These are phyloP conservation scores for Blastocystis sp. DNA, from an alignment of 352 stramenopile genomes.

Conservation along the genomic window DNA sequence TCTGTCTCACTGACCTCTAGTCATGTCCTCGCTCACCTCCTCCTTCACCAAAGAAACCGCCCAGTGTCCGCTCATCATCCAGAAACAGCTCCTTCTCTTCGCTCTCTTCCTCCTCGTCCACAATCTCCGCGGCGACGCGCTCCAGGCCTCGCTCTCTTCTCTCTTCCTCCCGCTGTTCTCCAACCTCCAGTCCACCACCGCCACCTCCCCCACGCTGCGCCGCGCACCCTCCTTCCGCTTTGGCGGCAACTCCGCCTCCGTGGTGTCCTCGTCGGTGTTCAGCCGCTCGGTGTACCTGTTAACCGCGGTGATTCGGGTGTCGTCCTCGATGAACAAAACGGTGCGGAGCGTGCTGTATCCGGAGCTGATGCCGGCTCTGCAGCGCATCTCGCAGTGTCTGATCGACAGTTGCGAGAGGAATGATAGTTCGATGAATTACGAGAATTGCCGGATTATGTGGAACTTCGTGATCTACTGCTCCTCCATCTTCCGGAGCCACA, in stretches of 20 bases:
- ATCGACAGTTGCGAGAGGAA: constrained; percentile 14
- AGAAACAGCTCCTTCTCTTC: constrained; percentile 59
- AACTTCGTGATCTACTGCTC: constrained; percentile 31
- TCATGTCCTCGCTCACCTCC: constrained; percentile 3
- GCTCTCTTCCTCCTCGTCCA: constrained; percentile 43
- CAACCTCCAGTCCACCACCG: neutral
- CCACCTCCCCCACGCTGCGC: constrained; percentile 3
- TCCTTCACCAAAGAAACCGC: constrained; percentile 49
- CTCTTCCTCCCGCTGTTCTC: constrained; percentile 23
- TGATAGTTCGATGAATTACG: constrained; percentile 41
- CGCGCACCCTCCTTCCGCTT: neutral
- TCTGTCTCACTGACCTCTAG: constrained; percentile 1
- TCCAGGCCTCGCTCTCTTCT: neutral
- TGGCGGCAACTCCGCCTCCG: neutral
- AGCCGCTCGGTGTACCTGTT: constrained; percentile 41
- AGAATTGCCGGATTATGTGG: constrained; percentile 46
- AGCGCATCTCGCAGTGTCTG: constrained; percentile 9
- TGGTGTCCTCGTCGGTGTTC: constrained; percentile 18
- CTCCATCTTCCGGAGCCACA: neutral
- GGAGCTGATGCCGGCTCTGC: constrained; percentile 8
- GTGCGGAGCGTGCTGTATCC: constrained; percentile 25
- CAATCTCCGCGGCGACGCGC: neutral
- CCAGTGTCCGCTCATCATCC: constrained; percentile 55
- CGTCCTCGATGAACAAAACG: constrained; percentile 23
- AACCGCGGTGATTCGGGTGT: constrained; percentile 3